phyloP scores from a whole-genome alignment of 768 basidiomycete species.

The Suillus plorans region DNA sequence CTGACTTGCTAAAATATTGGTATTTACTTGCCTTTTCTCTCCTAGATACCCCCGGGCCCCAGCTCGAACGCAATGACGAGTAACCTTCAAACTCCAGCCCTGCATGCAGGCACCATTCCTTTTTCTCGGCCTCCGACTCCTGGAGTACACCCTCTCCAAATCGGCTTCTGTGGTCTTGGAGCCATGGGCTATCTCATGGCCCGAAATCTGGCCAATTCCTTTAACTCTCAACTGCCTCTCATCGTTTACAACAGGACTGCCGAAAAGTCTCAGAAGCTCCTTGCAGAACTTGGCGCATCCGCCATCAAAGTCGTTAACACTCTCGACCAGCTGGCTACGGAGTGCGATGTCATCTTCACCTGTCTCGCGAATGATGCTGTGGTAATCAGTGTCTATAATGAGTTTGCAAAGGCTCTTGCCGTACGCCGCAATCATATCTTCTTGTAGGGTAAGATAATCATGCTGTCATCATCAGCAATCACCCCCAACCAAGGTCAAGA shows the following conservation, averaged over 20 bases:
- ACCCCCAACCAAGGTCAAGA: slow-evolving; percentile 54
- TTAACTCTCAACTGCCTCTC: slow-evolving; percentile 49
- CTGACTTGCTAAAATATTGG: not conserved
- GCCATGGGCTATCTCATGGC: slow-evolving; percentile 80
- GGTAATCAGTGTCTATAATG: slow-evolving; percentile 60
- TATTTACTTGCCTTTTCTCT: not conserved
- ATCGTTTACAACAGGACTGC: slow-evolving; percentile 75
- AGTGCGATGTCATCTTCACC: slow-evolving; percentile 77
- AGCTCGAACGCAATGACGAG: slow-evolving; percentile 9
- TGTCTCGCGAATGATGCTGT: slow-evolving; percentile 72
- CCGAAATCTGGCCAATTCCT: slow-evolving; percentile 67
- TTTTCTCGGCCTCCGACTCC: slow-evolving; percentile 66
- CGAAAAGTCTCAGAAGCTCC: slow-evolving; percentile 58
- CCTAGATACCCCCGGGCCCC: not conserved
- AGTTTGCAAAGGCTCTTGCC: slow-evolving; percentile 58
- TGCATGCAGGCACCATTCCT: slow-evolving; percentile 31
- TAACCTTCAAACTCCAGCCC: slow-evolving; percentile 5
- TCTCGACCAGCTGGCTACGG: slow-evolving; percentile 56
- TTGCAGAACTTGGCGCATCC: slow-evolving; percentile 52
- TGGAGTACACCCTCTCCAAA: slow-evolving; percentile 31
- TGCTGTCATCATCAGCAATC: slow-evolving; percentile 31
- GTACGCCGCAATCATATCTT: slow-evolving; percentile 33
- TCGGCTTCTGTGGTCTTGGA: slow-evolving; percentile 53
- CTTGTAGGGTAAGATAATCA: not conserved
- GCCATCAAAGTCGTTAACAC: slow-evolving; percentile 55